phyloP scores from a whole-genome alignment of 2,329 filamentous ascomycete species.

The Aspergillus caelatus region DNA sequence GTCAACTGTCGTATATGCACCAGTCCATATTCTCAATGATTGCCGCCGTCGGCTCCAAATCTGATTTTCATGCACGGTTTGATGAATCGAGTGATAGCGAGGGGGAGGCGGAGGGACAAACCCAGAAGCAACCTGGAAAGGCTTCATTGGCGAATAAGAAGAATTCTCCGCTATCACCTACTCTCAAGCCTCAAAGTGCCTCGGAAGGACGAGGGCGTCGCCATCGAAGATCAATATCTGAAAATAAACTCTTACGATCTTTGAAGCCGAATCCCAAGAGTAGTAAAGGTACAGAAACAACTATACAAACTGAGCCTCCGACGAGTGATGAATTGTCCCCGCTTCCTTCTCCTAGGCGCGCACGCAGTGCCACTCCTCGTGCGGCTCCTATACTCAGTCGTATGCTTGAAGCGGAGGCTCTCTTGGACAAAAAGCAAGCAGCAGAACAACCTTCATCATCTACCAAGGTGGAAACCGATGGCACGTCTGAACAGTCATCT shows the following conservation, averaged over 20 bases:
- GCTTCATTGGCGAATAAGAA: conserved; percentile 10
- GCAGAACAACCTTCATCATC: conserved; percentile 24
- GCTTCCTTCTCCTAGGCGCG: conserved; percentile 24
- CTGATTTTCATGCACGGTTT: conserved; percentile 80
- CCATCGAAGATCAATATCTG: conserved; percentile 65
- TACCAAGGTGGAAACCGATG: conserved; percentile 49
- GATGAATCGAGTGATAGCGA: conserved; percentile 84
- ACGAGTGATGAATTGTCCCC: conserved; percentile 20
- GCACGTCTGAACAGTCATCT: conserved; percentile 47
- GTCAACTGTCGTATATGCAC: conserved; percentile 71
- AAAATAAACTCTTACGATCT: conserved; percentile 62
- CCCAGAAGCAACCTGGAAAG: conserved; percentile 19
- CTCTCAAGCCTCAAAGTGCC: conserved; percentile 7
- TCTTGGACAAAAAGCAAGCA: conserved; percentile 48
- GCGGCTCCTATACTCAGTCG: conserved; percentile 74
- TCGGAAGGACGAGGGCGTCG: conserved; percentile 43
- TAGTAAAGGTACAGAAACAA: conserved; percentile 26
- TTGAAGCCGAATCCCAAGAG: conserved; percentile 56
- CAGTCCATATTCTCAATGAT: conserved; percentile 94
- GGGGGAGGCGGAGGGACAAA: conserved; percentile 46
- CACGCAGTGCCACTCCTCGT: conserved; percentile 47
- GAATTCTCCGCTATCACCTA: not conserved
- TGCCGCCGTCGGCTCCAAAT: conserved; percentile 79
- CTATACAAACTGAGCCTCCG: conserved; percentile 21
- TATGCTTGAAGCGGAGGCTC: conserved; percentile 72